Evolutionary conservation across 1,139 yeast genomes (phyloP).

Genomic region (Pichia sp.): DNA sequence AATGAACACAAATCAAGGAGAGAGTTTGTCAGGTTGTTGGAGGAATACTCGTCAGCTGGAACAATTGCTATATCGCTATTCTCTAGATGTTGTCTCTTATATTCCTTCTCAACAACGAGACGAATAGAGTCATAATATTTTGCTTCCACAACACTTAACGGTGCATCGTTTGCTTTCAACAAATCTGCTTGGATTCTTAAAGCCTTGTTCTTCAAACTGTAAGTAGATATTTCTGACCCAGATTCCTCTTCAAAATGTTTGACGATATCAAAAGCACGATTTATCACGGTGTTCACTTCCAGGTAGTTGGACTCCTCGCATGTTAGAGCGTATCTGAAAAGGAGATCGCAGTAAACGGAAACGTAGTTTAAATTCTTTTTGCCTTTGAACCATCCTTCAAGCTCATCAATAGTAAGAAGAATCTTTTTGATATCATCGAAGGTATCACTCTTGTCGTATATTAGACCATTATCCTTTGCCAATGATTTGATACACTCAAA

Average conservation of each 20-base stretch:
- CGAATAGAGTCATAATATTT: constrained; percentile 18
- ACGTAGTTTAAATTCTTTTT: constrained; percentile 21
- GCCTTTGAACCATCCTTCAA: constrained; percentile 19
- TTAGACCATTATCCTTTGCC: constrained; percentile 17
- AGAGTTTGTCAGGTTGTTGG: constrained; percentile 21
- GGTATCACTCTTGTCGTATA: constrained; percentile 9
- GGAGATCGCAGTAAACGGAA: constrained; percentile 25
- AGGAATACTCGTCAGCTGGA: constrained; percentile 18
- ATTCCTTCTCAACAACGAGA: constrained; percentile 20
- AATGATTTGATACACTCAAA: constrained; percentile 17
- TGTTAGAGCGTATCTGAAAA: constrained; percentile 27
- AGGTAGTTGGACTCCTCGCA: constrained; percentile 13
- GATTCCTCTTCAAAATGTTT: constrained; percentile 15
- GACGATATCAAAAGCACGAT: constrained; percentile 18
- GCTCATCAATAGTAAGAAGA: constrained; percentile 14
- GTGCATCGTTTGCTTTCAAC: constrained; percentile 9
- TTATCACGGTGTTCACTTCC: constrained; percentile 14
- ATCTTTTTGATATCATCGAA: constrained; percentile 10
- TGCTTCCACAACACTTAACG: constrained; percentile 16
- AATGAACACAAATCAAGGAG: constrained; percentile 24
- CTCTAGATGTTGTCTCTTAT: constrained; percentile 9
- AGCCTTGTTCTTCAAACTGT: constrained; percentile 23
- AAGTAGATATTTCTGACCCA: constrained; percentile 17
- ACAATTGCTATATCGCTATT: constrained; percentile 16
- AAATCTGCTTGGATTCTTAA: constrained; percentile 25